Base-by-base conservation (phyloP, 2,329 filamentous ascomycete genomes). In the Pleurostoma richardsiae region DNA sequence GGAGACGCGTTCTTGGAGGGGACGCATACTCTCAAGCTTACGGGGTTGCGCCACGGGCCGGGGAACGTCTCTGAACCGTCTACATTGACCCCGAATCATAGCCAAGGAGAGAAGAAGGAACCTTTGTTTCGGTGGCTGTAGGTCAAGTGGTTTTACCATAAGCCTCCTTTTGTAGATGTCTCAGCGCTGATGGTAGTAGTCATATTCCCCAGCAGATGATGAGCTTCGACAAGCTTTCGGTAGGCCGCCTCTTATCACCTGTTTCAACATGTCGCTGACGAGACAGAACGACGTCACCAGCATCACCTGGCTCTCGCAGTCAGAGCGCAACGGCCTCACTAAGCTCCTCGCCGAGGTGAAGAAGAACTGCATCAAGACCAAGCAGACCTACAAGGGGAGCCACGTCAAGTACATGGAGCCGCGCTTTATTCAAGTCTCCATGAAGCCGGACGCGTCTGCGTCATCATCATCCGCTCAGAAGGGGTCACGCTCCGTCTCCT, bases 91-190 rank as follows among this genome's bases (percentile, higher is more conserved):
- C 54, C 64, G 8, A 52, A 70, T 0, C 60, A 69, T 29, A 65
- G 67, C 26, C 46, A 58, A 4, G 59, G 56, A 41, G 58, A 53
- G 4, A 59, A 57, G 30, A 57, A 55, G 4, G 59, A 64, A 10
- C 59, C 67, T 6, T 50, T 73, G 0, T 73, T 71, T 41, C 63
- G 63, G 52, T 74, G 70, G 69, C 61, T 73, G 62, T 68, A 73
- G 49, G 49, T 72, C 26, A 60, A 59, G 2, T 36, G 33, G 8
- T 36, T 36, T 36, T 8, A n/a, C 2, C 19, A 19, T 19, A 19
- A 19, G 19, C 19, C 19, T 19, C 19, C 19, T 19, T 19, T 19
- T 19, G 19, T 19, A 19, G 19, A 19, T 19, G 19, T 19, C 19
- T 19, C 19, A 19, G 19, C 19, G 19, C 19, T 19, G 19, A 19